Base-by-base conservation (phyloP, 1,284 basidiomycete species). In the Sphaerobolus stellatus region DNA sequence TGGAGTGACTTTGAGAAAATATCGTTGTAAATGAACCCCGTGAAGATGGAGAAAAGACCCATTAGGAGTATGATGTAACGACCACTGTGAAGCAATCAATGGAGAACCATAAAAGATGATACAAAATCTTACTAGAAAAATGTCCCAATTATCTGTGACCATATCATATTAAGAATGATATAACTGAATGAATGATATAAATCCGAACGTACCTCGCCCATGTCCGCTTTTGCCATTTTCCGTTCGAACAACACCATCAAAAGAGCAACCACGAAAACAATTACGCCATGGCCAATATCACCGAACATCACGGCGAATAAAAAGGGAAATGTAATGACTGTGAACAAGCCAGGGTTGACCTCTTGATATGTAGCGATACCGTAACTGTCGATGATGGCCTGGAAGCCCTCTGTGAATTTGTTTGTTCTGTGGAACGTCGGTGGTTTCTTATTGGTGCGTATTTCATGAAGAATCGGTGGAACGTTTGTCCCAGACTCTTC, bases 261-360 rank as follows among this genome's bases (percentile, higher is more conserved):
- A 6, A 87, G 60, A 2, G 92, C 95, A 22, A 88, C 82, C 33
- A 83, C 66, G 62, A 91, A 80, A 66, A 94, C 90, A 67, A 99
- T 86, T 58, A 86, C 76, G 41, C 94, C 97, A 72, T 99, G 96
- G 9, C 97, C 97, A 68, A 99, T 91, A 71, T 99, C 96, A 67
- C 96, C 97, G 70, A 99, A 99, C 96, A 99, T 99, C 75, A 98
- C 92, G 11, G 95, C 96, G 65, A 99, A 99, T 64, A 99, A 75
- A 84, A 99, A 99, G 0, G 97, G 97, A 82, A 98, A 98, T 2
- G 94, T 96, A 67, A 94, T 83, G 64, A 97, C 83, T 3, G 94
- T 92, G 69, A 94, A 96, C 31, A 99, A 75, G 61, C 96, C 97
- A 9, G 97, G 96, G 70, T 99, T 99, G 71, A 95, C 88, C 74